These are phyloP conservation scores for Chionographis japonica DNA, from an alignment of 106 monocot species.

Conservation along the genomic window DNA sequence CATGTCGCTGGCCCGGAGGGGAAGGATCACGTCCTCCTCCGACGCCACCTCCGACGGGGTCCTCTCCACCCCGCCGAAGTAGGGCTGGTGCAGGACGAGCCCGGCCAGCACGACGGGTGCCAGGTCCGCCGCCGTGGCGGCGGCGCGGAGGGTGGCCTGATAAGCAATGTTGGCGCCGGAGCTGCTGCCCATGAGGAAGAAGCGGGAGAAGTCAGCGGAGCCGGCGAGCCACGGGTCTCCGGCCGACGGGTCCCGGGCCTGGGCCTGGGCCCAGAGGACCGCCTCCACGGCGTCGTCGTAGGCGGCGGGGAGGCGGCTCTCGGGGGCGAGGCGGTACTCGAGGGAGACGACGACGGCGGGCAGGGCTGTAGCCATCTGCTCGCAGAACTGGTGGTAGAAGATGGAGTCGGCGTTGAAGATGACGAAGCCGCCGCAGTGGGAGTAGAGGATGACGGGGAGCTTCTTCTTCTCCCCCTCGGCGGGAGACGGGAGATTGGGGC, in stretches of 20 bases:
- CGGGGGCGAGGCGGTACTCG: slow-evolving; percentile 67
- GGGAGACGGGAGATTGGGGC: slow-evolving; percentile 3
- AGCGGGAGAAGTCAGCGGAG: slow-evolving; percentile 39
- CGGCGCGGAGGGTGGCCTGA: slow-evolving; percentile 13
- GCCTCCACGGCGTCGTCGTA: slow-evolving; percentile 59
- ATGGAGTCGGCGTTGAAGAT: slow-evolving; percentile 37
- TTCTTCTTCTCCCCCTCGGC: not conserved
- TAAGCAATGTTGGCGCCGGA: slow-evolving; percentile 56
- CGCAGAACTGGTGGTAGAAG: slow-evolving; percentile 42
- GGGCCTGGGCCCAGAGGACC: slow-evolving; percentile 25
- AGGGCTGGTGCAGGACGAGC: slow-evolving; percentile 46
- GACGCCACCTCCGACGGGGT: slow-evolving; percentile 30
- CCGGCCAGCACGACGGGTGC: slow-evolving; percentile 19
- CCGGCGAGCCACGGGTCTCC: slow-evolving; percentile 21
- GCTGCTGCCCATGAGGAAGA: slow-evolving; percentile 44
- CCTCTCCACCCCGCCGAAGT: slow-evolving; percentile 44
- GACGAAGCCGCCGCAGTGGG: slow-evolving; percentile 75
- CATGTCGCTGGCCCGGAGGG: slow-evolving; percentile 33
- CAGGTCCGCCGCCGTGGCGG: slow-evolving; percentile 1
- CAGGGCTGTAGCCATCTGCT: slow-evolving; percentile 25
- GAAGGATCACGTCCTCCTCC: slow-evolving; percentile 31
- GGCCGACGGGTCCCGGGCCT: slow-evolving; percentile 1
- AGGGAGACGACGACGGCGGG: slow-evolving; percentile 58
- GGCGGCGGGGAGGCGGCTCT: slow-evolving; percentile 66
- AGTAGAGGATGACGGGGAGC: slow-evolving; percentile 59